phyloP scores from a whole-genome alignment of 306 rosid species.

The Ziziphus jujuba region DNA sequence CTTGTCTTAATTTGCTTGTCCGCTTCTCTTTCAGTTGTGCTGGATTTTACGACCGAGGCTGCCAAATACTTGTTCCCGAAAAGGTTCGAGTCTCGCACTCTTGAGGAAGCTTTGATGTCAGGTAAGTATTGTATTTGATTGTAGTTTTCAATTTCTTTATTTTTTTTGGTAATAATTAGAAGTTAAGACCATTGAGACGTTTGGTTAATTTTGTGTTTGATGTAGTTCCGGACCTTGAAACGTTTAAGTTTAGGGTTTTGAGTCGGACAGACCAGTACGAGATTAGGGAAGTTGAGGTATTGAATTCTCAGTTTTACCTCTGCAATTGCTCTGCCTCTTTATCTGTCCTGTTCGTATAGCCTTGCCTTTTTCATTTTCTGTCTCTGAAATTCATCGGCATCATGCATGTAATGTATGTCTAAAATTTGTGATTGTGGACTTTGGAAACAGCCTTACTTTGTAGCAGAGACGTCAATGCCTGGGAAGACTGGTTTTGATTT shows the following conservation, averaged over 20 bases:
- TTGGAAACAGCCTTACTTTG: slow-evolving; percentile 70
- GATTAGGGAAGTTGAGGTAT: slow-evolving; percentile 87
- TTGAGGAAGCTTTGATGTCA: slow-evolving; percentile 91
- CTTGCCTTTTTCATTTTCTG: not conserved
- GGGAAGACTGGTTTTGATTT: slow-evolving; percentile 87
- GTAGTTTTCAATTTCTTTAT: not conserved
- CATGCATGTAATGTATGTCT: no score
- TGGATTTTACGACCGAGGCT: slow-evolving; percentile 61
- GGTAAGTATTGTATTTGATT: slow-evolving; percentile 31
- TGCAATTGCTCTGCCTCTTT: not conserved
- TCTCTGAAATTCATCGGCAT: not conserved
- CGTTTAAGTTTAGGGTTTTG: slow-evolving; percentile 70
- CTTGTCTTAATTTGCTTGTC: not conserved
- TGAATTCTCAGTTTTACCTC: not conserved
- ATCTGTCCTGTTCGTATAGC: not conserved
- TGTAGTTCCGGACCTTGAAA: slow-evolving; percentile 90
- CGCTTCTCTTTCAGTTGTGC: slow-evolving; percentile 43
- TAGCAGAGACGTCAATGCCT: slow-evolving; percentile 90
- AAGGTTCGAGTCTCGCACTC: slow-evolving; percentile 66
- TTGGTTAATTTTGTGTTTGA: slow-evolving; percentile 13
- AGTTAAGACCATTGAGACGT: not conserved
- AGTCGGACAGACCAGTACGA: slow-evolving; percentile 61
- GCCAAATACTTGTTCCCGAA: slow-evolving; percentile 77
- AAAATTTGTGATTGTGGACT: not conserved
- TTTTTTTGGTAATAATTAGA: not conserved